Percentiles rank a stretch among this genome's conserved stretches.
These are phyloP conservation scores for Backusella psychrophila DNA, from an alignment of 192 early-diverging fungal species.

Conservation along the genomic window DNA sequence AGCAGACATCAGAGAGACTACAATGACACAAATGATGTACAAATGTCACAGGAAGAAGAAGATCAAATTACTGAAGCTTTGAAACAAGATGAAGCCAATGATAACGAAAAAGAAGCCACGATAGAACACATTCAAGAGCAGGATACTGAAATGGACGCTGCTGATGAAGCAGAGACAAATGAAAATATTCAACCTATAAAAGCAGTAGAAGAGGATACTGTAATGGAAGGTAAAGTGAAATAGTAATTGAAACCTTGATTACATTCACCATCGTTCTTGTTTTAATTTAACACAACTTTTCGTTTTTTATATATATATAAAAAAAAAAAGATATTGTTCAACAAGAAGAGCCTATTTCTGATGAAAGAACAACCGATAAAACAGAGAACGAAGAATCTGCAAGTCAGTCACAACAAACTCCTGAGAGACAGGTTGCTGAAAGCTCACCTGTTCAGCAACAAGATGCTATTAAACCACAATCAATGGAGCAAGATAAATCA, in stretches of 20 bases:
- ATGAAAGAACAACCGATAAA: background rate
- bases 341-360: background rate
- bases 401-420: background rate
- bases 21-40: slow-evolving; percentile 4
- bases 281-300: background rate
- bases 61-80: slow-evolving; percentile 20
- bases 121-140: background rate
- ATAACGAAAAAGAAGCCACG: slow-evolving; percentile 3
- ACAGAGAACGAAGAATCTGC: background rate
- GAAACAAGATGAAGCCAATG: slow-evolving; percentile 12
- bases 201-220: background rate
- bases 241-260: background rate
- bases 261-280: background rate
- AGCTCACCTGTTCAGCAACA: background rate
- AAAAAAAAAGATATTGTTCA: background rate
- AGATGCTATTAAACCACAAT: background rate
- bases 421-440: background rate
- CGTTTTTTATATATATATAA: background rate
- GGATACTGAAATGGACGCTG: background rate
- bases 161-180: background rate
- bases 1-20: slow-evolving; percentile 28
- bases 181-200: background rate
- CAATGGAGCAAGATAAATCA: background rate
- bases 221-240: slow-evolving; percentile 3
- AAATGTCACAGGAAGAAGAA: slow-evolving; percentile 32